Base-by-base conservation (phyloP, 1,284 basidiomycete species). In the Ceratobasidium sp. region DNA sequence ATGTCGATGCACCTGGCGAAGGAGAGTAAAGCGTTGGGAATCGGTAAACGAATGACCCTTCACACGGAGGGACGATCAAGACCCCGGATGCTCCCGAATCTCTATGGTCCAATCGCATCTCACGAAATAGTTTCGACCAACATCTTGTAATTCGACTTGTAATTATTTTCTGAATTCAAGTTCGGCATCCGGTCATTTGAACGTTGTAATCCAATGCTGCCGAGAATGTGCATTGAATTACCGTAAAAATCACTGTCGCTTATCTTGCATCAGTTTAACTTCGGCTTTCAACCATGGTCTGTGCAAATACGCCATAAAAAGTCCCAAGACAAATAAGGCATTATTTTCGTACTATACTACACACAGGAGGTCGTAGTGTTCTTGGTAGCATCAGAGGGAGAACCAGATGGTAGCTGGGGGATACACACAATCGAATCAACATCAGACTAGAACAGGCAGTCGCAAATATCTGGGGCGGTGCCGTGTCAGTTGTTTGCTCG, bases 381-480 rank as follows among this genome's bases (percentile, higher is more conserved):
- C 47, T 21, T 21, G 39, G 29, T n/a, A n/a, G n/a, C n/a, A n/a
- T n/a, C n/a, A n/a, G n/a, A n/a, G n/a, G n/a, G n/a, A n/a, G n/a
- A n/a, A n/a, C n/a, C n/a, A n/a, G n/a, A n/a, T 52, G 29, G 30
- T 21, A 29, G 39, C 19, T 9, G 27, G 50, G 33, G 33, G 33
- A 27, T 23, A n/a, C 49, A 57, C 46, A 68, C 21, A 49, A 52
- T 27, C 23, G 21, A 30, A 44, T 13, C 56, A 36, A 9, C 16
- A 57, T 53, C 67, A 49, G 54, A 58, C 77, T 77, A 89, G 80
- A 88, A 84, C 69, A 89, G 77, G 76, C 88, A 90, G 69, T 88
- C 88, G 77, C 87, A 88, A 9, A 89, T 76, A 79, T 90, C 88
- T 90, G 77, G 56, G 56, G 19, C 62, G 39, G 27, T 39, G 11